phyloP scores from a whole-genome alignment of 441 rosid genomes.

The Melastoma candidum region DNA sequence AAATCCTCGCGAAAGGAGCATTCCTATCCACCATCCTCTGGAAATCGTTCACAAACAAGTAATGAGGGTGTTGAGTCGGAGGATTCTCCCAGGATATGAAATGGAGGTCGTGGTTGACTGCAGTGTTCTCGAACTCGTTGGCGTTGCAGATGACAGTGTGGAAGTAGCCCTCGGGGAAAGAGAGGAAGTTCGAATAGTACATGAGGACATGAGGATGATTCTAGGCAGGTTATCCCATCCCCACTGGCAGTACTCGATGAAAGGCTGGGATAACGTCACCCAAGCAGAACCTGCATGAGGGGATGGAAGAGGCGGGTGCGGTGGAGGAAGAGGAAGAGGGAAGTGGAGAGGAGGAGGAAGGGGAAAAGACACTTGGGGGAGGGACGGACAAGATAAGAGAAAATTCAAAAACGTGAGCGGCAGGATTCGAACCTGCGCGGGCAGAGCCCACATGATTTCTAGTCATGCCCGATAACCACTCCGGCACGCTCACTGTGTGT shows the following conservation, averaged over 20 bases:
- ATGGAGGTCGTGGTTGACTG: constrained; percentile 76
- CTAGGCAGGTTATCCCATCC: constrained; percentile 90
- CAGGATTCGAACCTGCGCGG: no score
- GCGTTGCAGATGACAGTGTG: constrained; percentile 81
- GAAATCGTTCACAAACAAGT: constrained; percentile 45
- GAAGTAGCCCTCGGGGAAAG: constrained; percentile 81
- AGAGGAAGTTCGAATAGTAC: constrained; percentile 77
- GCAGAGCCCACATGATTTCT: no score
- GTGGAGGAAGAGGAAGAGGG: constrained; percentile 14
- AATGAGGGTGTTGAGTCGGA: constrained; percentile 79
- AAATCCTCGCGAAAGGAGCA: constrained; percentile 73
- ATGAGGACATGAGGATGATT: constrained; percentile 51
- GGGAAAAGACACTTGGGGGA: constrained; percentile 14
- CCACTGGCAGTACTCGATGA: constrained; percentile 57
- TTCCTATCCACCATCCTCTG: constrained; percentile 56
- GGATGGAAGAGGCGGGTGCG: constrained; percentile 15
- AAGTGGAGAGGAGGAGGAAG: constrained; percentile 22
- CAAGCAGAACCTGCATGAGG: constrained; percentile 62
- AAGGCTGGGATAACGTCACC: constrained; percentile 77
- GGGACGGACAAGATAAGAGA: constrained; percentile 25
- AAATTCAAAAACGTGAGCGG: constrained; percentile 20
- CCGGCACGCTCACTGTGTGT: no score
- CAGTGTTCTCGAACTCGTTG: constrained; percentile 47
- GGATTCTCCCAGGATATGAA: constrained; percentile 89
- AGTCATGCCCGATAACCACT: no score